Evolutionary conservation across 176 grass and related monocot species (phyloP), one percentile per base, ranked within the genome.

Genomic region (Ampelocalamus luodianensis): DNA sequence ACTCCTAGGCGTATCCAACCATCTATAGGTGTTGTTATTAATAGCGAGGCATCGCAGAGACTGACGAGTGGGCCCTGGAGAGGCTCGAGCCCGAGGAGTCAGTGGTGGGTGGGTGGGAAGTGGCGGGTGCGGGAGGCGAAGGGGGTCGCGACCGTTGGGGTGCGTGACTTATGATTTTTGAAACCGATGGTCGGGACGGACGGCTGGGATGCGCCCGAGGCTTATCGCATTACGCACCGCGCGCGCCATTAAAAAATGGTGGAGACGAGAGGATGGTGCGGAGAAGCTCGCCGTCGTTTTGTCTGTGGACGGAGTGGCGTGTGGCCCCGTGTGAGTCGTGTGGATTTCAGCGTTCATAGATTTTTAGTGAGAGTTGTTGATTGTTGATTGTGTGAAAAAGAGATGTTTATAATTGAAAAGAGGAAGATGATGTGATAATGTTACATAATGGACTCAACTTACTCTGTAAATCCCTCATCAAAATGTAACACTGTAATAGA

Each of bases 91-190:
- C 69, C 81, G 55, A 63, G 6, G 2, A 8, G 68, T 83, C 81
- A 63, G 81, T 1, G 1, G 1, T 1, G 29, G 29, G 29, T 29
- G 29, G 29, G 29, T 29, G 29, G 29, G 29, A 29, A 29, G 1
- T 83, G 54, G 55, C 6, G 26, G 34, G 51, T 68, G n/a, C 42
- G 29, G 76, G 13, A 4, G 44, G 29, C 29, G 40, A 82, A 23
- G 68, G 2, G 0, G 50, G 79, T 60, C 54, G 78, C 29, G 65
- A 72, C 88, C 83, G 78, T 90, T 90, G 79, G 65, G 69, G 4
- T 3, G 23, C 50, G 49, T 5, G 17, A 2, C 24, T 44, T n/a
- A 61, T 0, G 22, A 20, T 73, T 74, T 80, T 46, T 20, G 70
- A 89, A 89, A 43, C 18, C 8, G 46, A 0, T 24, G 37, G 13